Percentiles rank a stretch among this genome's conserved stretches.
These are phyloP conservation scores for Paramecium primaurelia DNA, from an alignment of 73 alveolate genomes.

Conservation along the genomic window DNA sequence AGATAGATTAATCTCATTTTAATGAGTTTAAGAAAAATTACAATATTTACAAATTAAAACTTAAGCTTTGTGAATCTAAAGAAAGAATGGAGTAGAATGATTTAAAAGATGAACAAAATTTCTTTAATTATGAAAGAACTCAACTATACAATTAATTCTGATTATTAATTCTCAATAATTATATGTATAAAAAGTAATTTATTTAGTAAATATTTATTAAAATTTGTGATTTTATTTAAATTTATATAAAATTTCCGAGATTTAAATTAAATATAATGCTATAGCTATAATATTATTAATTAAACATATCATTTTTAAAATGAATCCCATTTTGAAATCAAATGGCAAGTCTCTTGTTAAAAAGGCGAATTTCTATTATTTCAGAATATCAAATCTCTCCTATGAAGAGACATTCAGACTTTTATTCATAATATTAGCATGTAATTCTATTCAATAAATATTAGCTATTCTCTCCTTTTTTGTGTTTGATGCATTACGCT, in stretches of 20 bases:
- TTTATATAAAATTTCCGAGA: background rate
- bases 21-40: background rate
- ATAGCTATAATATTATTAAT: background rate
- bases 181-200: background rate
- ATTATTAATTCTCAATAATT: background rate
- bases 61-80: background rate
- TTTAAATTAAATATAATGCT: background rate
- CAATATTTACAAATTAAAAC: background rate
- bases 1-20: background rate
- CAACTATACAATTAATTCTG: constrained; percentile 4
- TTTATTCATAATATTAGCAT: background rate
- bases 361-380: background rate
- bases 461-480: background rate
- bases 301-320: background rate
- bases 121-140: background rate
- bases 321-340: background rate
- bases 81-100: background rate
- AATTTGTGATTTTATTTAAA: background rate
- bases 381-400: background rate
- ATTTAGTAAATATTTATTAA: background rate
- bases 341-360: background rate
- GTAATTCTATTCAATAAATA: background rate
- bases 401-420: constrained; percentile 13
- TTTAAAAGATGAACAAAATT: background rate
- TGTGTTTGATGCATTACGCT: background rate